phyloP scores from a whole-genome alignment of 306 rosid genomes.

The Cyclanthera cordifolia region DNA sequence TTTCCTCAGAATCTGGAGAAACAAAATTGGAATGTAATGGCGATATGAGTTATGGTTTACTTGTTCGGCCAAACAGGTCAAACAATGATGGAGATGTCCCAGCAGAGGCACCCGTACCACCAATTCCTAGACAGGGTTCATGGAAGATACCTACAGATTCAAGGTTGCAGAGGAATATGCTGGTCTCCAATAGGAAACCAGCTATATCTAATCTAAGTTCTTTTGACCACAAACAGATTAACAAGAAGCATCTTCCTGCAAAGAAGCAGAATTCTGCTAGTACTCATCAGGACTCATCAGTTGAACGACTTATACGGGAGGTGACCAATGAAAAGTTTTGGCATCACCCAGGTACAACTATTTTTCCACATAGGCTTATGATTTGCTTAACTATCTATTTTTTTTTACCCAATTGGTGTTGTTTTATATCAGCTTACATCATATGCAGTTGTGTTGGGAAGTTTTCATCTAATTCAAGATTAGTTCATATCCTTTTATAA shows the following conservation, averaged over 20 bases:
- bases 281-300: conserved; percentile 70
- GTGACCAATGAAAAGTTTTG: conserved; percentile 94
- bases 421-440: background rate
- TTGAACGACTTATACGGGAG: conserved; percentile 95
- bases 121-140: conserved; percentile 73
- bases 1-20: conserved; percentile 38
- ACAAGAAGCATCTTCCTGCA: conserved; percentile 55
- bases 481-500: background rate
- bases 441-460: background rate
- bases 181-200: conserved; percentile 49
- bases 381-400: background rate
- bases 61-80: conserved; percentile 49
- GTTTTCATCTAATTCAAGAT: background rate
- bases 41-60: conserved; percentile 40
- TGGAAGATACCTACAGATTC: conserved; percentile 71
- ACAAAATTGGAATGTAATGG: conserved; percentile 58
- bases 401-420: background rate
- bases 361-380: conserved; percentile 3
- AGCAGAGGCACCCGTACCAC: conserved; percentile 47
- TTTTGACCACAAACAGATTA: conserved; percentile 48
- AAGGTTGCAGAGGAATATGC: conserved; percentile 55
- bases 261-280: conserved; percentile 60
- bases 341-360: conserved; percentile 79
- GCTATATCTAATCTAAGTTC: conserved; percentile 40
- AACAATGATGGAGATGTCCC: conserved; percentile 49